Evolutionary conservation across 169 alveolate genomes (phyloP).

Genomic region (Cryptosporidium canis): DNA sequence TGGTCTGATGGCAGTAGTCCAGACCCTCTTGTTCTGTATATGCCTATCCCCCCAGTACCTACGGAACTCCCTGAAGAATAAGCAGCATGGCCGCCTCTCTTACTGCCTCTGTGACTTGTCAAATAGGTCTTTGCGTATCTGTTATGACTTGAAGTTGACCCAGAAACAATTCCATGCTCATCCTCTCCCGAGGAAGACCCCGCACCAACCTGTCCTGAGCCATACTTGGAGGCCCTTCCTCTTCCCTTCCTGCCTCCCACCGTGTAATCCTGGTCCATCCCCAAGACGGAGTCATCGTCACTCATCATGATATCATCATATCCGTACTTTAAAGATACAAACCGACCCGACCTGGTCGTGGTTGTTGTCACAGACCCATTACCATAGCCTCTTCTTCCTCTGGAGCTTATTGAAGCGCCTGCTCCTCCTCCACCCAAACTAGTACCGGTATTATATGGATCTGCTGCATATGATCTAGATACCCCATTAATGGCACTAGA

Average conservation of each 20-base stretch:
- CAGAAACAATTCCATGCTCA: conserved; percentile 1
- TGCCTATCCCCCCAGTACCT: not conserved
- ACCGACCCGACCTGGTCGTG: conserved; percentile 67
- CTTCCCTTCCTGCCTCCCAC: conserved; percentile 64
- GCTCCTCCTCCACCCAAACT: not conserved
- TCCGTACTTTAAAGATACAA: conserved; percentile 59
- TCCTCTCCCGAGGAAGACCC: conserved; percentile 71
- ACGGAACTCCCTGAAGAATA: not conserved
- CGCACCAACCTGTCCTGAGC: not conserved
- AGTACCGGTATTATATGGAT: conserved; percentile 26
- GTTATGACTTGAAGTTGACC: not conserved
- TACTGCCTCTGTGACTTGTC: conserved; percentile 19
- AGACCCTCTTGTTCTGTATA: conserved; percentile 62
- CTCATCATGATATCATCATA: conserved; percentile 65
- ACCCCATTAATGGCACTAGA: too few species aligned
- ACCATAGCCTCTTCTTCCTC: conserved; percentile 42
- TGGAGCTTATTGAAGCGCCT: not conserved
- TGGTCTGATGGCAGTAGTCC: conserved; percentile 2
- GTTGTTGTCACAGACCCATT: not conserved
- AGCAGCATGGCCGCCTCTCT: not conserved
- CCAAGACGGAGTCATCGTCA: conserved; percentile 47
- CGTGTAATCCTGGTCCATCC: conserved; percentile 36
- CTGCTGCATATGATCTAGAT: conserved; percentile 15
- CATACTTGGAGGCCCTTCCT: conserved; percentile 7
- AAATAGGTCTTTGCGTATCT: conserved; percentile 62